Evolutionary conservation across 257 asterid species (phyloP), one percentile per base, ranked within the genome.

Genomic region (Nicotiana tomentosiformis): DNA sequence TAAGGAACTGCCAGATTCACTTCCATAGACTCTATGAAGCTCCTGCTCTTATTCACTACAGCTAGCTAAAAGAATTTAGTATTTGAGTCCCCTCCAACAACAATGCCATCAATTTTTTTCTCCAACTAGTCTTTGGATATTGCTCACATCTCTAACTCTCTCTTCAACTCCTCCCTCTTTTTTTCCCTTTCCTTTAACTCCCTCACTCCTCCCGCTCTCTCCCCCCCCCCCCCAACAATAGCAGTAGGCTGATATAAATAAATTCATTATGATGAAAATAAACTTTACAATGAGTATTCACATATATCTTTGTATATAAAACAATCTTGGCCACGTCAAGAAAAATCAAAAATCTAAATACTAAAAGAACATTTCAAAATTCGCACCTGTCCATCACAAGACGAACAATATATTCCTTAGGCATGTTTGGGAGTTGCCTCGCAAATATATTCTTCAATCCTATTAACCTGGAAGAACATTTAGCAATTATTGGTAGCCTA

Each of bases 391-490:
- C 98, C 99, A 96, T 96, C 85, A 96, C 89, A 81, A 96, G 97
- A 83, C 99, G 98, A 66, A 96, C 99, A 87, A 96, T 96, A 87
- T 96, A 96, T 84, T 96, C 99, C 92, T 90, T 93, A 12, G 99
- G 99, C 99, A 96, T 96, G 90, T 96, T 96, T 29, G 99, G 99
- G 23, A 96, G 91, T 82, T 96, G 99, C 88, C 93, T 88, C 81
- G 98, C 96, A 86, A 96, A 96, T 67, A 96, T 96, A 82, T 95
- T 95, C 91, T 96, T 96, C 94, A 96, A 89, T 82, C 98, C 98
- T 84, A 96, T 88, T 89, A 96, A 88, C 99, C 99, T 96, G 91
- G 68, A 89, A 77, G 35, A 81, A 58, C 64, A 16, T 65, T 55
- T 37, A 49, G 74, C 66, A 84, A 55, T 57, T 57, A 49, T 51